Evolutionary conservation across 192 early-diverging fungal species (phyloP), one percentile per base, ranked within the genome.

Genomic region (Pilobolus umbonatus): DNA sequence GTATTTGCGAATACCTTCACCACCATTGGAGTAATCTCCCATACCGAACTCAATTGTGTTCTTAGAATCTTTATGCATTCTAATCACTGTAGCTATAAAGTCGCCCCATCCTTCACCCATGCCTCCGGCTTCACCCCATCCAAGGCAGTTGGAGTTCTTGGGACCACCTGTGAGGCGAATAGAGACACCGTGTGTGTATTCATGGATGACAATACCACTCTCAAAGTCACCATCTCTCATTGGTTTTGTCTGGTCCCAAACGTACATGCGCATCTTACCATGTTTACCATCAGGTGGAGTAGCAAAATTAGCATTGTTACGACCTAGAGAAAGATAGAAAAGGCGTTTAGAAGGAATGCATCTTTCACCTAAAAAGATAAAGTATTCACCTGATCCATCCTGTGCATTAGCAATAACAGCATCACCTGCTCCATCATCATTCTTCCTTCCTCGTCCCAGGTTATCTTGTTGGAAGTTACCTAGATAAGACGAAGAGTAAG

Each of bases 41-140:
- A 97, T 94, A n/a, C 70, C 74, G 62, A 86, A 93, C 22, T 84
- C 77, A 5, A 83, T 61, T 42, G 83, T 72, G 26, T 76, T 78
- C 28, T 68, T 76, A 57, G 82, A 75, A 29, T 64, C 49, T 1
- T 67, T 65, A 30, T 78, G 84, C 65, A 82, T 78, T 43, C 90
- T 82, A 66, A 91, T 66, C 45, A 88, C 81, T 9, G 90, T 92
- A 15, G 92, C 89, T 61, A 95, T 89, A 65, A 83, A 86, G 62
- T 98, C 95, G 26, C 93, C 93, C 92, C 93, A 98, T 10, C 95
- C 95, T 75, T 98, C 95, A 46, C 93, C 88, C 89, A 92, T 93
- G 30, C 89, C 92, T 53, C 91, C 93, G 31, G 88, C 69, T 76
- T 94, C 91, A 40, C 91, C 92, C 79, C 84, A 85, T 38, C 81